phyloP scores from a whole-genome alignment of 192 early-diverging fungal species.

The Coemansia brasiliensis region DNA sequence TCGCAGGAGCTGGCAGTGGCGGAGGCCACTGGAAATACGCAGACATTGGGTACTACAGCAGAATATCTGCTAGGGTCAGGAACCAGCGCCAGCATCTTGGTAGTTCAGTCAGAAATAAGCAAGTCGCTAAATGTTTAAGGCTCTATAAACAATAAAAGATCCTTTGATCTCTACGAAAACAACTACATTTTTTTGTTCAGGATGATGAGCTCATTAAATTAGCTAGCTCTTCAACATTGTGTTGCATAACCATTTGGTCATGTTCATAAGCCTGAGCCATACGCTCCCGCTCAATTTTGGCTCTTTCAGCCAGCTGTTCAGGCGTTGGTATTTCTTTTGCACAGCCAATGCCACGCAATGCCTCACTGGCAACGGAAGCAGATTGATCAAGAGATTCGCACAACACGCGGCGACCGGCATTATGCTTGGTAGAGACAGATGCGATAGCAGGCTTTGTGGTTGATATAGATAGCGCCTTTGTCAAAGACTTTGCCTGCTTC shows the following conservation, averaged over 20 bases:
- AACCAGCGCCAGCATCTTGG: slow-evolving; percentile 50
- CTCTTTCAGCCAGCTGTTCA: slow-evolving; percentile 18
- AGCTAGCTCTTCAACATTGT: slow-evolving; percentile 40
- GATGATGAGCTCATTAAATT: slow-evolving; percentile 33
- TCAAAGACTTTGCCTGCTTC: slow-evolving; percentile 14
- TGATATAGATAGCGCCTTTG: slow-evolving; percentile 6
- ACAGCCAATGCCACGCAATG: slow-evolving; percentile 29
- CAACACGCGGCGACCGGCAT: slow-evolving; percentile 26
- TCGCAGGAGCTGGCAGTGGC: slow-evolving; percentile 16
- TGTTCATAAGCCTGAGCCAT: slow-evolving; percentile 34
- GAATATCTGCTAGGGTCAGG: slow-evolving; percentile 49
- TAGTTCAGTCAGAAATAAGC: slow-evolving; percentile 39
- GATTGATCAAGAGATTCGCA: slow-evolving; percentile 32
- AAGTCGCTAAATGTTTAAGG: neutral
- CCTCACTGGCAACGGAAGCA: slow-evolving; percentile 18
- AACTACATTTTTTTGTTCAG: slow-evolving; percentile 1
- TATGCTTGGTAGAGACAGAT: slow-evolving; percentile 32
- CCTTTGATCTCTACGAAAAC: no score
- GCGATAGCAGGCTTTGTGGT: slow-evolving; percentile 2
- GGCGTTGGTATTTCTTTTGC: slow-evolving; percentile 6
- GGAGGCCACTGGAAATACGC: slow-evolving; percentile 23
- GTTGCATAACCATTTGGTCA: slow-evolving; percentile 23
- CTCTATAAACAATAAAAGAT: no score
- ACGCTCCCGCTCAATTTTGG: slow-evolving; percentile 24
- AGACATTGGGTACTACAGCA: slow-evolving; percentile 45